Evolutionary conservation across 176 grass and related monocot species (phyloP).

Genomic region (Cenchrus fungigraminus): DNA sequence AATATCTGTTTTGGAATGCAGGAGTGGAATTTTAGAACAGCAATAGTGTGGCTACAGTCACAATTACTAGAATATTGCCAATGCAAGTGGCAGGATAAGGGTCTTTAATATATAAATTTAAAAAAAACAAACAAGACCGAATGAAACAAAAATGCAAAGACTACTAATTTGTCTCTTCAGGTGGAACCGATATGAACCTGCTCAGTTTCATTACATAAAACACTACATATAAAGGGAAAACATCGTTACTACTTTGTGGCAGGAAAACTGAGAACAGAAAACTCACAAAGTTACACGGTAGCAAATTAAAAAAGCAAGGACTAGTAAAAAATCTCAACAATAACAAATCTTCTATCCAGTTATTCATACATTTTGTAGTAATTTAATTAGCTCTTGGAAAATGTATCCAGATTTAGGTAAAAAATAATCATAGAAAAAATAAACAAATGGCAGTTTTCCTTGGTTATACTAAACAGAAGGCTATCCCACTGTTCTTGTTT

Average conservation of each 20-base stretch:
- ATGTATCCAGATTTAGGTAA: background rate
- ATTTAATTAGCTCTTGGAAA: background rate
- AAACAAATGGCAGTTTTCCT: background rate
- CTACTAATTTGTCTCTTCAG: background rate
- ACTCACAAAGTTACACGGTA: background rate
- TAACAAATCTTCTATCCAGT: background rate
- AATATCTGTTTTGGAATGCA: slow-evolving; percentile 27
- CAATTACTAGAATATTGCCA: slow-evolving; percentile 2
- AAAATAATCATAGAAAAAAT: background rate
- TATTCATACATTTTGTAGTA: background rate
- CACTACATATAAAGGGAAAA: background rate
- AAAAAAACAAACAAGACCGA: background rate
- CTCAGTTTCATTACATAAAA: slow-evolving; percentile 13
- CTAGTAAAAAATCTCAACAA: background rate
- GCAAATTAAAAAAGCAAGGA: slow-evolving; percentile 23
- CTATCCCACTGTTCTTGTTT: too few relatives aligned
- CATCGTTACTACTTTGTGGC: background rate
- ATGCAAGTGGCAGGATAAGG: background rate
- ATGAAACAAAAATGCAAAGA: background rate
- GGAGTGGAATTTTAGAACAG: slow-evolving; percentile 20
- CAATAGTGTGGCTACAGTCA: slow-evolving; percentile 21
- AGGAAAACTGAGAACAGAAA: background rate
- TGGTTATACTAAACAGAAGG: background rate
- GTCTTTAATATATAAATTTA: background rate
- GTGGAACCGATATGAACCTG: background rate